Evolutionary conservation across 2,329 filamentous ascomycete genomes (phyloP).

Genomic region (Aspergillus proliferans): DNA sequence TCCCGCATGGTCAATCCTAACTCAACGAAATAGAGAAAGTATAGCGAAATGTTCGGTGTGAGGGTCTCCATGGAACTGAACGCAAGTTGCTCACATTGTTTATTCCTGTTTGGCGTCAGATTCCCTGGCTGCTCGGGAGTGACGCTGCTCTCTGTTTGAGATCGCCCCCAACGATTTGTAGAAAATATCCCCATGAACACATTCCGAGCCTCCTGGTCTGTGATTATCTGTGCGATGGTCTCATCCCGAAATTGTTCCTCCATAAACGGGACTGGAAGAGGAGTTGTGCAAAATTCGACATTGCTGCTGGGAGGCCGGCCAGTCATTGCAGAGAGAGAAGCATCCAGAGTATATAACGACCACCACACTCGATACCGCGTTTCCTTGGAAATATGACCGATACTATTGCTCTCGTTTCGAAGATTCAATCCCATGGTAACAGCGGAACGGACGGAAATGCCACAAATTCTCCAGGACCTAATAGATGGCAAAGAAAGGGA

Average conservation of each 20-base stretch:
- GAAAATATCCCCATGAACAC: constrained; percentile 20
- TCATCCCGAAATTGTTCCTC: constrained; percentile 33
- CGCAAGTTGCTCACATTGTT: constrained; percentile 16
- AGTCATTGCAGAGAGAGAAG: constrained; percentile 36
- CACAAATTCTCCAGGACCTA: constrained; percentile 39
- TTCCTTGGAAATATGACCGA: constrained; percentile 34
- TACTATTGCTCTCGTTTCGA: constrained; percentile 31
- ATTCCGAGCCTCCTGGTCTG: constrained; percentile 26
- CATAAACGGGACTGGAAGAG: constrained; percentile 34
- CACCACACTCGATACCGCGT: constrained; percentile 41
- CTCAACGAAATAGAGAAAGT: constrained; percentile 36
- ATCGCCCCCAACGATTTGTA: constrained; percentile 9
- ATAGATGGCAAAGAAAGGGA: background rate
- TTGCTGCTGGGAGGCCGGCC: constrained; percentile 36
- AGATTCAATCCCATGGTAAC: constrained; percentile 39
- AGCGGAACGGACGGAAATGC: constrained; percentile 37
- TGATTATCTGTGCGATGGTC: constrained; percentile 28
- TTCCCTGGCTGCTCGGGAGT: constrained; percentile 10
- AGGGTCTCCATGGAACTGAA: constrained; percentile 22
- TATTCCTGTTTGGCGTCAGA: constrained; percentile 6
- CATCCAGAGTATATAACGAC: constrained; percentile 38
- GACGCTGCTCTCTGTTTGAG: constrained; percentile 1
- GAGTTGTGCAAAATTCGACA: constrained; percentile 37
- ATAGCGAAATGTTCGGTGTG: constrained; percentile 31
- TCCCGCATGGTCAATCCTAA: constrained; percentile 30